Evolutionary conservation across 192 early-diverging fungal genomes (phyloP).

Genomic region (Glomus cerebriforme): DNA sequence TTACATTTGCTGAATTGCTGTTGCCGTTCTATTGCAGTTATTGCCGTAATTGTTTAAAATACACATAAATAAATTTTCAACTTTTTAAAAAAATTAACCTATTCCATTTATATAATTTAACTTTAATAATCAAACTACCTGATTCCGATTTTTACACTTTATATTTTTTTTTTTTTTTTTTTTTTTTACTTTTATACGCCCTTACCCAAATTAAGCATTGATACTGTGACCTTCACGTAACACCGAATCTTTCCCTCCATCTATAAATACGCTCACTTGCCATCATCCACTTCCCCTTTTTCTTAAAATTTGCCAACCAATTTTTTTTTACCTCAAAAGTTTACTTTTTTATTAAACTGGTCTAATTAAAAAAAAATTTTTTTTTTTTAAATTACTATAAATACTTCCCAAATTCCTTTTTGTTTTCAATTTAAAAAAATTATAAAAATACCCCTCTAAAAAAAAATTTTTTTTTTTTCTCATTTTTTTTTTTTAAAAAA

Average conservation of each 20-base stretch:
- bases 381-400: background rate
- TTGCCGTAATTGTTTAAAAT: too few relatives aligned
- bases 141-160: too few relatives aligned
- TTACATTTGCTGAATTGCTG: too few relatives aligned
- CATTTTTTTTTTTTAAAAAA: background rate
- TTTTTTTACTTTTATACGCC: background rate
- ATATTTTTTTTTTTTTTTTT: too few relatives aligned
- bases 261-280: background rate
- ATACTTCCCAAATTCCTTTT: background rate
- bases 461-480: background rate
- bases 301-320: background rate
- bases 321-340: background rate
- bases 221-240: background rate
- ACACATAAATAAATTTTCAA: too few relatives aligned
- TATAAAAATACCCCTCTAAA: too few relatives aligned
- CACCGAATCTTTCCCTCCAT: background rate
- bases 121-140: too few relatives aligned
- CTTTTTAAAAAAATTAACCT: too few relatives aligned
- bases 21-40: too few relatives aligned
- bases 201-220: slow-evolving; percentile 5
- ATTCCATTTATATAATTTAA: too few relatives aligned
- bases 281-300: background rate
- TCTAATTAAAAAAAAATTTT: background rate
- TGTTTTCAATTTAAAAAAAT: too few relatives aligned
- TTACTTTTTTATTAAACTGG: background rate